A percentile compares a stretch with the other conserved stretches of the same genome.
Evolutionary conservation across 2,329 filamentous ascomycete species (phyloP).

Genomic region (Colletotrichum aenigma): DNA sequence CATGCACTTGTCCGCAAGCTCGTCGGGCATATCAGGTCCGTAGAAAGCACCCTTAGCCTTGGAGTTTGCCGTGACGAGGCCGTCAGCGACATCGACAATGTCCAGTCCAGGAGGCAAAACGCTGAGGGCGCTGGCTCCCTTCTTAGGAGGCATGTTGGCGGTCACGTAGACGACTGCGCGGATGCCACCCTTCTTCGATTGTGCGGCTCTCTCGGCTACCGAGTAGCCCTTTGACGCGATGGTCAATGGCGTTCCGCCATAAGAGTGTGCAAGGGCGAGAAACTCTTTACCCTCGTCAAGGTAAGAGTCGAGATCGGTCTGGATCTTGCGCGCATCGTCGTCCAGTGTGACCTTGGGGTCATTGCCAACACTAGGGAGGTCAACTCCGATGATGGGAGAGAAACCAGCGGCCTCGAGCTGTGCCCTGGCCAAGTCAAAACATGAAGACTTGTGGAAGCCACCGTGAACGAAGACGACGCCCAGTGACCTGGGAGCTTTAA

Average conservation of each 20-base stretch:
- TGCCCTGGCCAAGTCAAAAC: background rate
- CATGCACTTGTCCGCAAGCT: background rate
- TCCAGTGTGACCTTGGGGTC: background rate
- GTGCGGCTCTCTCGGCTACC: background rate
- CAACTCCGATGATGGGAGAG: background rate
- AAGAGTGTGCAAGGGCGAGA: background rate
- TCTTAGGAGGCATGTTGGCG: background rate
- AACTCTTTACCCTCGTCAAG: background rate
- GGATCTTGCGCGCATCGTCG: background rate
- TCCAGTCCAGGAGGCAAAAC: background rate
- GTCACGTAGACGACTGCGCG: background rate
- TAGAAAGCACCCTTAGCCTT: constrained; percentile 3
- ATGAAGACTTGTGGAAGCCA: background rate
- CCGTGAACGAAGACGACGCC: background rate
- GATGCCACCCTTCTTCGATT: background rate
- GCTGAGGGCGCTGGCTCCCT: background rate
- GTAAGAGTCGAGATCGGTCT: background rate
- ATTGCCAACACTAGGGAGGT: background rate
- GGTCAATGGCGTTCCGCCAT: background rate
- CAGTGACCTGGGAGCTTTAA: background rate
- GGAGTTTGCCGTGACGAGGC: background rate
- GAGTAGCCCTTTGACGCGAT: background rate
- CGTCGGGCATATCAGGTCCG: constrained; percentile 1
- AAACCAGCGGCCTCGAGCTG: background rate
- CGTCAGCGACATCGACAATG: background rate